These are phyloP conservation scores for Rusavskia elegans DNA, from an alignment of 495 filamentous ascomycete species.

Conservation along the genomic window DNA sequence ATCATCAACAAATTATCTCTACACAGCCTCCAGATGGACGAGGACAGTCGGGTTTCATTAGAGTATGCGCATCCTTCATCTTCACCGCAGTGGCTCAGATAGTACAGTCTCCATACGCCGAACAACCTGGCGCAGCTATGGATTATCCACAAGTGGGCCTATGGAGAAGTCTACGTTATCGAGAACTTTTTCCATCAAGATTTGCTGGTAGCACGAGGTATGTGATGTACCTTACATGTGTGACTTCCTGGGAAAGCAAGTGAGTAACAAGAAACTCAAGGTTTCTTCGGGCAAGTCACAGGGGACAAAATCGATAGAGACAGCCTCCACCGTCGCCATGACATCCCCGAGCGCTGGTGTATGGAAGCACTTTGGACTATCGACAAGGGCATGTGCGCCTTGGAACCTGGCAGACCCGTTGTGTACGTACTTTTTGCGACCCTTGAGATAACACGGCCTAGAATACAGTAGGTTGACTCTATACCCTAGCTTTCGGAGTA, in stretches of 20 bases:
- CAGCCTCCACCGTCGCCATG: no score
- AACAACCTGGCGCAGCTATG: not conserved
- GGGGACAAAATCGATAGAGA: no score
- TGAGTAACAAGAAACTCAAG: no score
- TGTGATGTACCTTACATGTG: no score
- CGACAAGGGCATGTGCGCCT: not conserved
- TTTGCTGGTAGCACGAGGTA: not conserved
- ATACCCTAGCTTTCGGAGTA: no score
- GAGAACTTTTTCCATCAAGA: not conserved
- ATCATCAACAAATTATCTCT: not conserved
- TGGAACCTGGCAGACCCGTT: not conserved
- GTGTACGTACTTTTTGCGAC: not conserved
- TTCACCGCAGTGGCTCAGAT: no score
- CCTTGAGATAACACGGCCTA: no score
- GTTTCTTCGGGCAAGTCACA: no score
- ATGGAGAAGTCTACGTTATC: not conserved
- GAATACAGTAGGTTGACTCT: no score
- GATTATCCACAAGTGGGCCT: not conserved
- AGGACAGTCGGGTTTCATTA: not conserved
- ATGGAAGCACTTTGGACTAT: not conserved
- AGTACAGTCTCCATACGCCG: not conserved
- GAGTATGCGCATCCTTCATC: no score
- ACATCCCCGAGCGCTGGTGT: no score
- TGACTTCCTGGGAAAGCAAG: no score
- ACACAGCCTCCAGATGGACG: not conserved